Evolutionary conservation across 768 basidiomycete species (phyloP), one percentile per base, ranked within the genome.

Genomic region (Phlebiopsis gigantea): DNA sequence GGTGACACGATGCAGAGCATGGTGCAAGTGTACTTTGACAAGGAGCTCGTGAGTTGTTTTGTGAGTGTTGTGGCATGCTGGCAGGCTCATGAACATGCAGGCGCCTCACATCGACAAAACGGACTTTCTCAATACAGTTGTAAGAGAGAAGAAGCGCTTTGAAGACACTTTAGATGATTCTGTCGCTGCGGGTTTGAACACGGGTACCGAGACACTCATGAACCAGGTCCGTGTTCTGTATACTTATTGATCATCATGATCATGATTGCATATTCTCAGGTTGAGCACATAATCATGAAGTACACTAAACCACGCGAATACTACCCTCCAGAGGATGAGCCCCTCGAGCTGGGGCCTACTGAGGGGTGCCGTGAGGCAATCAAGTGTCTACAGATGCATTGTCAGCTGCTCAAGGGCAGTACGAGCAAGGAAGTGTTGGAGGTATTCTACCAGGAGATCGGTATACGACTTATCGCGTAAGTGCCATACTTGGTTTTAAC

Each of bases 1-100:
- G 97, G 94, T 0, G 96, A 99, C 67, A 99, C 92, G 15, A 98
- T 98, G 44, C 93, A 96, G 71, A 92, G 87, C 17, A 98, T 98
- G 85, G 84, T 97, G 5, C 94, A 99, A 63, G 97, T 98, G 1
- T 99, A 95, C 70, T 99, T 96, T 66, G 97, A 98, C 67, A 95
- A 95, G 66, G 96, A 97, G 64, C 74, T 98, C 72, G 92, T 90
- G 59, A 24, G 85, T 68, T 0, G 5, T 24, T 4, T 26, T 17
- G 12, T 14, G 46, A 26, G 10, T 19, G n/a, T 9, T 39, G 34
- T 45, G 44, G 17, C 45, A 58, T 46, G 28, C 22, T 8, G 43
- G 26, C 30, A 55, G 49, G 14, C 44, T 19, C 22, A 31, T 43
- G 26, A 22, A 57, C 43, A 2, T 39, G 39, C 1, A 93, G 91